Evolutionary conservation across 2,329 filamentous ascomycete species (phyloP).

Genomic region (Gremmenia infestans): DNA sequence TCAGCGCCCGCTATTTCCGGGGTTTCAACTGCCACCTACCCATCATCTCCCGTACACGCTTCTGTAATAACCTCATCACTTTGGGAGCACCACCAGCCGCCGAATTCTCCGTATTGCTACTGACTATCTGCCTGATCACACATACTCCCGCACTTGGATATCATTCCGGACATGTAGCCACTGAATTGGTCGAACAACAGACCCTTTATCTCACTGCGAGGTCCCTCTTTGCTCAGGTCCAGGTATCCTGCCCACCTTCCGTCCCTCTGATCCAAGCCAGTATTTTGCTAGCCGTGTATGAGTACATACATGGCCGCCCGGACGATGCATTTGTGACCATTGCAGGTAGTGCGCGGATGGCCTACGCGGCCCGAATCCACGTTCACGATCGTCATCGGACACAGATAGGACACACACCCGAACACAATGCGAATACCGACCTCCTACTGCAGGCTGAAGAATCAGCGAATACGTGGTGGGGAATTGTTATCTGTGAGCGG

Average conservation of each 20-base stretch:
- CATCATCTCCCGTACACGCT: slow-evolving; percentile 28
- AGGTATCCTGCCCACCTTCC: slow-evolving; percentile 11
- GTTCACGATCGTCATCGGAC: too few species aligned
- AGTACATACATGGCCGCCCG: slow-evolving; percentile 9
- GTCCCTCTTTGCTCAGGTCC: slow-evolving; percentile 25
- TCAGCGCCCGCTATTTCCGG: slow-evolving; percentile 25
- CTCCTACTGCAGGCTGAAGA: slow-evolving; percentile 10
- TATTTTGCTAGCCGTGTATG: slow-evolving; percentile 27
- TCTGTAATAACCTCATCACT: slow-evolving; percentile 23
- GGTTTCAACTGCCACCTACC: slow-evolving; percentile 27
- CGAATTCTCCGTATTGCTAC: slow-evolving; percentile 26
- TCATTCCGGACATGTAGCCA: background rate
- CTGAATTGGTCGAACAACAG: background rate
- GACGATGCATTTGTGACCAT: too few species aligned
- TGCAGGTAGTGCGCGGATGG: too few species aligned
- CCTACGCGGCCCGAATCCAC: too few species aligned
- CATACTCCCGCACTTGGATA: background rate
- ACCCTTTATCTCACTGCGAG: slow-evolving; percentile 25
- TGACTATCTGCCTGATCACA: slow-evolving; percentile 25
- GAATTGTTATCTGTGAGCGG: slow-evolving; percentile 29
- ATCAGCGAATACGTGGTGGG: slow-evolving; percentile 31
- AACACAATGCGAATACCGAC: too few species aligned
- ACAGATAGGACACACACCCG: too few species aligned
- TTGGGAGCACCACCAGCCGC: slow-evolving; percentile 13
- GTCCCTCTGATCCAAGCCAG: slow-evolving; percentile 28